phyloP scores from a whole-genome alignment of 345 rosid genomes.

The Mangifera indica region DNA sequence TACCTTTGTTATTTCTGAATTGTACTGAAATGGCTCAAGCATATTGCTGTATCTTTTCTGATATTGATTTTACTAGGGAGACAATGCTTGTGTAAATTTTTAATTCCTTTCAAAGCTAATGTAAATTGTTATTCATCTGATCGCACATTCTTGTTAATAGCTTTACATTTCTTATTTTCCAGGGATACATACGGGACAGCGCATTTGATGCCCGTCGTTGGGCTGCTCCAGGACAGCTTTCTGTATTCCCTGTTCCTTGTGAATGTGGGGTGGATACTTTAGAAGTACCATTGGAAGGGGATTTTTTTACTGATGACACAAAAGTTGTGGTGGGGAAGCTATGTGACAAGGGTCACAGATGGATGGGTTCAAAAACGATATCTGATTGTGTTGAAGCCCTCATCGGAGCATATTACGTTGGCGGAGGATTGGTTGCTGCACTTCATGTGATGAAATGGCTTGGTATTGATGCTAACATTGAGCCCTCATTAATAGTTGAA shows the following conservation, averaged over 20 bases:
- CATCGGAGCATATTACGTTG: conserved; percentile 70
- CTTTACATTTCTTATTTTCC: conserved; percentile 22
- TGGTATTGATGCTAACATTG: conserved; percentile 56
- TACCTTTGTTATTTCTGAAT: neutral
- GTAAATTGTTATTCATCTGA: too few relatives aligned
- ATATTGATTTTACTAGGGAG: neutral
- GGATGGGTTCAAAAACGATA: conserved; percentile 80
- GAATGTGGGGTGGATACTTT: conserved; percentile 55
- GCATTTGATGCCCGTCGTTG: conserved; percentile 90
- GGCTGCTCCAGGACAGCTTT: conserved; percentile 81
- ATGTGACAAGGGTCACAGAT: conserved; percentile 83
- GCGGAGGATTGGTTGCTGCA: conserved; percentile 68
- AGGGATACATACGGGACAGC: conserved; percentile 76
- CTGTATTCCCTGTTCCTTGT: conserved; percentile 58
- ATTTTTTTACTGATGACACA: conserved; percentile 49
- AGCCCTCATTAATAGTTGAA: conserved; percentile 38
- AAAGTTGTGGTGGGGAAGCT: conserved; percentile 51
- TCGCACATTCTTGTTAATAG: too few relatives aligned
- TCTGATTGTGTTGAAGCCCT: conserved; percentile 87
- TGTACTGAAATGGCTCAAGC: neutral
- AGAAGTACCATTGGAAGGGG: conserved; percentile 72
- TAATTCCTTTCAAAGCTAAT: neutral
- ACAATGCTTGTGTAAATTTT: too few relatives aligned
- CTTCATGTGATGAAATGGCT: conserved; percentile 79
- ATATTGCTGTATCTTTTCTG: neutral